Evolutionary conservation across 352 stramenopile genomes (phyloP), one percentile per base, ranked within the genome.

Genomic region (Thalassiosira mediterranea): DNA sequence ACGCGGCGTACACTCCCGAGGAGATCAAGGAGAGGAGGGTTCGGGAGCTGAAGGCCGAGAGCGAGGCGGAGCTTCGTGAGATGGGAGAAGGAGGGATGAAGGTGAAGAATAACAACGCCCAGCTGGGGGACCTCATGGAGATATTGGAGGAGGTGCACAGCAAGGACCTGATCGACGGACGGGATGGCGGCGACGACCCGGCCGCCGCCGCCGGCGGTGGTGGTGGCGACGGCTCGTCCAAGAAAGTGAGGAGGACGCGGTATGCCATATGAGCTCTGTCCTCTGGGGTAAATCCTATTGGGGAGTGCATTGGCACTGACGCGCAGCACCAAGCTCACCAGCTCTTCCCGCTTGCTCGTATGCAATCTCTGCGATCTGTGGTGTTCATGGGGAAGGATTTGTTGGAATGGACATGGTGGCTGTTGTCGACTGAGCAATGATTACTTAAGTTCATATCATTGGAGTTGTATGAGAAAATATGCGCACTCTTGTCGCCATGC

Each of bases 61-160:
- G 60, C 32, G 42, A 47, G 19, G 25, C 42, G n/a, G n/a, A n/a
- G n/a, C n/a, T n/a, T n/a, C n/a, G n/a, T n/a, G n/a, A n/a, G n/a
- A n/a, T n/a, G n/a, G n/a, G n/a, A n/a, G n/a, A n/a, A n/a, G n/a
- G n/a, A n/a, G n/a, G n/a, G n/a, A n/a, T n/a, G n/a, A n/a, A n/a
- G n/a, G 47, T 13, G 19, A 56, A 56, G 37, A 44, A 44, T 44
- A 57, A 42, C 21, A 52, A 64, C 60, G 54, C 63, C 5, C 56
- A 66, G 53, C 48, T 81, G 57, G 25, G 63, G 48, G 72, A 51
- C 61, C 56, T 81, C 44, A 67, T 81, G 58, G 63, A 61, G 40
- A 65, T 81, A 62, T 72, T 81, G 40, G 40, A 81, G 46, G 52
- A 81, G 29, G 72, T 81, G 8, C 72, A 81, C 31, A 63, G 60